Evolutionary conservation across 2,329 filamentous ascomycete genomes (phyloP), one percentile per base, ranked within the genome.

Genomic region (Phyllosticta capitalensis): DNA sequence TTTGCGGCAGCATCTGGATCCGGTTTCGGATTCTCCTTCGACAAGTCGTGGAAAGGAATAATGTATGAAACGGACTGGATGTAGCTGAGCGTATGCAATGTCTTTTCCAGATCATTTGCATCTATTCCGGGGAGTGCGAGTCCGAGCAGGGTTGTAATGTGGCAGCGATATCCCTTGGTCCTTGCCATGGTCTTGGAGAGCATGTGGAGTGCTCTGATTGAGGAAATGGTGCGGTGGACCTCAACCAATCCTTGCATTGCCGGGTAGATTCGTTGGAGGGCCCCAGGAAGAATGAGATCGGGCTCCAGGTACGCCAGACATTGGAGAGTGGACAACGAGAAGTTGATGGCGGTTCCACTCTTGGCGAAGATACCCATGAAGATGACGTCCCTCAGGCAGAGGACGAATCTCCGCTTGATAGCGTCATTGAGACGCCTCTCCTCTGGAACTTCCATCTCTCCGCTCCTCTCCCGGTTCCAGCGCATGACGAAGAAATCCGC

Each of bases 331-430:
- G 89, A 91, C 64, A 96, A 84, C 64, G 92, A 95, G 77, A 92
- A 95, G 72, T 88, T 92, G 70, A 96, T 91, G 2, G 94, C 87
- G 55, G 91, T 92, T 60, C 85, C 87, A 72, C 92, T 96, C 80
- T 99, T 99, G 58, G 92, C 89, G 72, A 96, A 99, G 55, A 99
- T 87, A 26, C 94, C 94, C 92, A 99, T 96, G 72, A 96, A 99
- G 4, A 91, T 90, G 54, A 96, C 92, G 65, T 99, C 94, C 64
- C 87, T 87, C 63, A 99, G 77, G 63, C 90, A 89, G 45, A 92
- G 76, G 28, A 99, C 94, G 69, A 99, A 97, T 52, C 94, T 87
- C 68, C 81, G 84, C 77, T 92, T 96, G 65, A 99, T 73, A n/a
- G 84, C 85, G 30, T 85, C 82, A 63, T 85, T 94, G 65, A 99